Evolutionary conservation across 2,329 filamentous ascomycete genomes (phyloP).

Genomic region (Apiospora phragmitis): DNA sequence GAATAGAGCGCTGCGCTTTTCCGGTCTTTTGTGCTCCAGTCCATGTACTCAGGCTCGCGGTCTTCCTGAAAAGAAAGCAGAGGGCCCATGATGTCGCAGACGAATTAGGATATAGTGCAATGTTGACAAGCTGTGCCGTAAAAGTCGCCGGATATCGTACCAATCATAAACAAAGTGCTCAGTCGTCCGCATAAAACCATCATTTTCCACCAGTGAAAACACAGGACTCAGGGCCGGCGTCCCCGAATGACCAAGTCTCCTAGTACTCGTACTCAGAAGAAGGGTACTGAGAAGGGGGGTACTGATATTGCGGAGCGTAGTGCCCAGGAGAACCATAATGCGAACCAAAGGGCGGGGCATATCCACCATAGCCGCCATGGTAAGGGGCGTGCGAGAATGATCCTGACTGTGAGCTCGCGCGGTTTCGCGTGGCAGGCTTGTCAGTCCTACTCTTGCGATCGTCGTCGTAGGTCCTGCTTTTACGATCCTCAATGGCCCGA

Average conservation of each 20-base stretch:
- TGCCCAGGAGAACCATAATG: conserved; percentile 1
- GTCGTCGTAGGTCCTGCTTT: background rate
- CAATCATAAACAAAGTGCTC: background rate
- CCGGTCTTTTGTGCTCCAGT: background rate
- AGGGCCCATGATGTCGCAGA: background rate
- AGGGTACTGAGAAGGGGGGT: background rate
- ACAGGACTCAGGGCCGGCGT: background rate
- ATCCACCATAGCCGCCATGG: conserved; percentile 17
- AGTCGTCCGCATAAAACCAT: background rate
- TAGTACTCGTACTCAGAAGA: background rate
- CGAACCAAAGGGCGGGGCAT: conserved; percentile 15
- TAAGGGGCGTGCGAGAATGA: conserved; percentile 37
- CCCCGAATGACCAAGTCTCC: background rate
- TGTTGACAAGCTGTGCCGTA: background rate
- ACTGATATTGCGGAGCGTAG: background rate
- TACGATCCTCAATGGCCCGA: conserved; percentile 24
- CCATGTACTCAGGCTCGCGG: background rate
- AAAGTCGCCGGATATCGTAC: background rate
- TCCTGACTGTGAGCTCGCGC: conserved; percentile 51
- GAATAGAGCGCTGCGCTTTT: conserved; percentile 6
- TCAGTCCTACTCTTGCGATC: conserved; percentile 35
- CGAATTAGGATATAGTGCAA: conserved; percentile 7
- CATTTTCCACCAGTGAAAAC: background rate
- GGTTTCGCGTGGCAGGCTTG: conserved; percentile 45
- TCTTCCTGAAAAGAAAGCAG: background rate